Conservation (phyloP, 306 rosid species). For the Prunus dulcis region DNA sequence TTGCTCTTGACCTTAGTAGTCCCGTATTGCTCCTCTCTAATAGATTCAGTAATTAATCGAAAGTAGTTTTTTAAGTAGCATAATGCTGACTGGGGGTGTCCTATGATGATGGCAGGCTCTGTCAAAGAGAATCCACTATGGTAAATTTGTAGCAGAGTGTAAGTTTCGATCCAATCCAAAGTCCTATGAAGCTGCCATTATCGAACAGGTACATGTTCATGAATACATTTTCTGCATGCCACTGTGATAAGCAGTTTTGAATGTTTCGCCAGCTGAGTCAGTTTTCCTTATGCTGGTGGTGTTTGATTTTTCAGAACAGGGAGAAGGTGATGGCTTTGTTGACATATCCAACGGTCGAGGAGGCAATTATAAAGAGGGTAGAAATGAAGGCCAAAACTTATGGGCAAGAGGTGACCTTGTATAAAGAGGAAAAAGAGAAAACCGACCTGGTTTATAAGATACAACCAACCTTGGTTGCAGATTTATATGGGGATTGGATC, state of each 20-base stretch:
- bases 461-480: slow-evolving; percentile 72
- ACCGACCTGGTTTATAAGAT: slow-evolving; percentile 69
- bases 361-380: slow-evolving; percentile 63
- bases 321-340: slow-evolving; percentile 69
- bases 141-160: slow-evolving; percentile 90
- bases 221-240: neutral
- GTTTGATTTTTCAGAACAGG: slow-evolving; percentile 57
- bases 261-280: slow-evolving; percentile 7
- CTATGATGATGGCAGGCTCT: slow-evolving; percentile 52
- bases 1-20: neutral
- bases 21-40: neutral
- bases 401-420: slow-evolving; percentile 66
- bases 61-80: neutral
- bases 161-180: slow-evolving; percentile 70
- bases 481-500: slow-evolving; percentile 85
- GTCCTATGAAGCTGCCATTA: slow-evolving; percentile 63
- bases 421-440: slow-evolving; percentile 36
- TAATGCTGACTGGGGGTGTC: slow-evolving; percentile 1
- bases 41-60: neutral
- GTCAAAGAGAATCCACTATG: slow-evolving; percentile 91
- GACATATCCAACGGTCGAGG: slow-evolving; percentile 76
- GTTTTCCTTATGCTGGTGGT: neutral
- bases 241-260: neutral
- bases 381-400: slow-evolving; percentile 69
- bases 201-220: slow-evolving; percentile 56